phyloP scores from a whole-genome alignment of 345 rosid species.

The Lepidium aucheri region DNA sequence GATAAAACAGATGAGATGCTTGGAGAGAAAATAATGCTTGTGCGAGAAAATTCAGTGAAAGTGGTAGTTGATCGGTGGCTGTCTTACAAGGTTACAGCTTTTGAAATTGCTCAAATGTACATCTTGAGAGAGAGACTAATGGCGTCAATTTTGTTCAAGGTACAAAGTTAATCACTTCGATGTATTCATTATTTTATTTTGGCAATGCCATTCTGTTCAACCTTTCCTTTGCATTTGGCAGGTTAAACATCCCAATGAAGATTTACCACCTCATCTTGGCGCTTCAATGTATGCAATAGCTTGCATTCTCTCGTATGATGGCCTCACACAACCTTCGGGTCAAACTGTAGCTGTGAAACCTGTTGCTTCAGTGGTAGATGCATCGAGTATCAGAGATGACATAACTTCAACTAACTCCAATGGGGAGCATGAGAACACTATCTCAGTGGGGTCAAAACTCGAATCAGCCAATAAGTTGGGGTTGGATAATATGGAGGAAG shows the following conservation, averaged over 20 bases:
- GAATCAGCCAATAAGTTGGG: background rate
- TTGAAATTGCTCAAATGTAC: conserved; percentile 81
- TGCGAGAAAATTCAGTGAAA: conserved; percentile 53
- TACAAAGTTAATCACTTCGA: conserved; percentile 15
- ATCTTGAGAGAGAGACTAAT: conserved; percentile 70
- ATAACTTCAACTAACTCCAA: background rate
- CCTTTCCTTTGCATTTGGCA: conserved; percentile 23
- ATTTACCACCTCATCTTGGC: conserved; percentile 56
- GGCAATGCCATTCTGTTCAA: background rate
- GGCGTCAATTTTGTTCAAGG: conserved; percentile 75
- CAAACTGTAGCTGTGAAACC: conserved; percentile 3
- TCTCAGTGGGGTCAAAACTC: background rate
- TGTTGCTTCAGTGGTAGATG: background rate
- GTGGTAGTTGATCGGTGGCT: conserved; percentile 82
- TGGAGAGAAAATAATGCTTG: conserved; percentile 52
- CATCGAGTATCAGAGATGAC: conserved; percentile 10
- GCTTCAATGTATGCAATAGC: conserved; percentile 57
- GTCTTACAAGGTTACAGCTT: conserved; percentile 50
- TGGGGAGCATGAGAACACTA: conserved; percentile 1
- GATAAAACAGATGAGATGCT: conserved; percentile 22
- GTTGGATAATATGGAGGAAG: conserved; percentile 9
- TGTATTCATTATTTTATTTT: background rate
- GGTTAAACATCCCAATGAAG: conserved; percentile 53
- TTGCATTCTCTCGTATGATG: conserved; percentile 54
- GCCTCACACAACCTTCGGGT: conserved; percentile 34